Evolutionary conservation across 192 early-diverging fungal species (phyloP).

Genomic region (Coemansia guatemalensis): DNA sequence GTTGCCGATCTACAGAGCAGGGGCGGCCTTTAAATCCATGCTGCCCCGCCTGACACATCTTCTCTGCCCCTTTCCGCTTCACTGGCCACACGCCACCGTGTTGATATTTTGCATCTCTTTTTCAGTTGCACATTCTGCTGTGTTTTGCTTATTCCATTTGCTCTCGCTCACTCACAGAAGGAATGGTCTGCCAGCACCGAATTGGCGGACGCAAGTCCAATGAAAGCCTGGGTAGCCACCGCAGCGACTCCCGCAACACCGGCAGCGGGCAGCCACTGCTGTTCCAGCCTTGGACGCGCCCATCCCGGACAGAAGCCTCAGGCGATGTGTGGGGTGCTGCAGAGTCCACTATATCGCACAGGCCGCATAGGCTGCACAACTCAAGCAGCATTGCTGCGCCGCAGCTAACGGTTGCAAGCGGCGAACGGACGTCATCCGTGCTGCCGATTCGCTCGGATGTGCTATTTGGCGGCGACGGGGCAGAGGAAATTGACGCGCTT

Average conservation of each 20-base stretch:
- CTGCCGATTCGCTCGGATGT: constrained; percentile 4
- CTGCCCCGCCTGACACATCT: not conserved
- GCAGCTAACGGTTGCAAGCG: not conserved
- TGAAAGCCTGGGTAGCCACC: not conserved
- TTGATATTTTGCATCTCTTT: not conserved
- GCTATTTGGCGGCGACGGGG: not conserved
- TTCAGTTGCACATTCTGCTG: not conserved
- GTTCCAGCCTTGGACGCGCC: not conserved
- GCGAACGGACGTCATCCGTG: not conserved
- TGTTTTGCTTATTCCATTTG: not conserved
- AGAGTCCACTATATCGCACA: not conserved
- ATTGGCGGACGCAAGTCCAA: not conserved
- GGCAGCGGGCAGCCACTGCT: not conserved
- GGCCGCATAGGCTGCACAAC: not conserved
- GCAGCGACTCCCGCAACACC: not conserved
- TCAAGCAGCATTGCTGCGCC: not conserved
- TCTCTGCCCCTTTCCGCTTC: not conserved
- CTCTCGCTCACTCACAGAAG: not conserved
- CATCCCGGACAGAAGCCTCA: not conserved
- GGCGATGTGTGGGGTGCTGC: not conserved
- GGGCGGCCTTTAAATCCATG: not conserved
- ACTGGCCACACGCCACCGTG: not conserved
- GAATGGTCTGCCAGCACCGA: not conserved
- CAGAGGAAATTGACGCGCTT: too few relatives aligned
- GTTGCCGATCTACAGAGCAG: not conserved